A percentile compares a stretch with the other conserved stretches of the same genome.
Conservation (phyloP, 192 early-diverging fungal genomes). For the Linnemannia elongata region DNA sequence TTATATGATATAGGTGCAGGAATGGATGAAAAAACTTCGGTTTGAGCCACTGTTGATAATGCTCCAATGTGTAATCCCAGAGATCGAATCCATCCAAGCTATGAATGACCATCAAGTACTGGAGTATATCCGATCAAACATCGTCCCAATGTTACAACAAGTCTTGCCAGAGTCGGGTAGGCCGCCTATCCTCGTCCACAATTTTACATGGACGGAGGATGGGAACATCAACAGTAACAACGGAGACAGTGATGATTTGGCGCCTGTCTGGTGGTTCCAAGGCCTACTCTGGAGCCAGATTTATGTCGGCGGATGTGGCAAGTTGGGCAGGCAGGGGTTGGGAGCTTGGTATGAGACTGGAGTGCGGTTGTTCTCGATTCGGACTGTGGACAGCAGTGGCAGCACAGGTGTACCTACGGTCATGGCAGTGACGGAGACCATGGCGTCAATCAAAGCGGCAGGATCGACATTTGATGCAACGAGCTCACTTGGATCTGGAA, state of each 20-base stretch:
- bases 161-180: constrained; percentile 25
- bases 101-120: constrained; percentile 72
- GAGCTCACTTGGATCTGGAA: background rate
- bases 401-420: background rate
- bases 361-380: constrained; percentile 68
- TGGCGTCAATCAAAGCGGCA: constrained; percentile 8
- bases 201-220: constrained; percentile 68
- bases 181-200: constrained; percentile 67
- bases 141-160: constrained; percentile 57
- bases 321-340: constrained; percentile 56
- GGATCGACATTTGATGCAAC: constrained; percentile 20
- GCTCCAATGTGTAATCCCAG: constrained; percentile 74
- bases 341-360: constrained; percentile 78
- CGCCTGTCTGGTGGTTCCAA: constrained; percentile 78
- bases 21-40: constrained; percentile 68
- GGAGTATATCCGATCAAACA: constrained; percentile 64
- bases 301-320: constrained; percentile 68
- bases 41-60: constrained; percentile 77
- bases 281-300: constrained; percentile 79
- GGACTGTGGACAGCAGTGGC: background rate
- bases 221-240: background rate
- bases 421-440: constrained; percentile 1
- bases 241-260: constrained; percentile 15
- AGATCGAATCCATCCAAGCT: constrained; percentile 75
- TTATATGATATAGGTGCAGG: constrained; percentile 10